Evolutionary conservation across 2,329 filamentous ascomycete genomes (phyloP).

Genomic region (Xylaria hypoxylon): DNA sequence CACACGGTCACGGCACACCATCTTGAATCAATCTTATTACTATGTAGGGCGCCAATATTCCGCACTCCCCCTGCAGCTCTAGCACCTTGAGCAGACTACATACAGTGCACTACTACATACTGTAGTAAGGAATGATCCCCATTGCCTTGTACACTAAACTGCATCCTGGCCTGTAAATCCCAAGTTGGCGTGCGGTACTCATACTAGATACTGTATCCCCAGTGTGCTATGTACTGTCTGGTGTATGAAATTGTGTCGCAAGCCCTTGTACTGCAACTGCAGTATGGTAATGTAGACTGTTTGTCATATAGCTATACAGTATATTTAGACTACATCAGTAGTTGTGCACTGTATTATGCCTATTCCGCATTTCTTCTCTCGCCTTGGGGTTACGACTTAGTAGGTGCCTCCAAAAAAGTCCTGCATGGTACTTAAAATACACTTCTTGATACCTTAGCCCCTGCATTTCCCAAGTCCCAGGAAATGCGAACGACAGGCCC

Average conservation of each 20-base stretch:
- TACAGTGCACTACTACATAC: neutral
- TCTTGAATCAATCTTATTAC: constrained; percentile 20
- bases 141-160: too few species aligned
- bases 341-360: neutral
- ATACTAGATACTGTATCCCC: too few species aligned
- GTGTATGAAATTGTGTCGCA: too few species aligned
- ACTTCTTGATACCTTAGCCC: constrained; percentile 38
- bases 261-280: too few species aligned
- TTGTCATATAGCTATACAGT: too few species aligned
- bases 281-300: too few species aligned
- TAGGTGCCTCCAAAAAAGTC: constrained; percentile 31
- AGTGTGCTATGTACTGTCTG: too few species aligned
- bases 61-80: constrained; percentile 32
- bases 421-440: constrained; percentile 42
- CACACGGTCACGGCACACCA: constrained; percentile 20
- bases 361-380: neutral
- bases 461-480: constrained; percentile 46
- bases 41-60: constrained; percentile 37
- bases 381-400: constrained; percentile 4
- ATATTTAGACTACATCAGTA: too few species aligned
- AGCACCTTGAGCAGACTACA: neutral
- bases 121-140: too few species aligned
- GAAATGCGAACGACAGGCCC: constrained; percentile 42
- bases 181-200: too few species aligned
- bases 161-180: too few species aligned